Base-by-base conservation (phyloP, 1,284 basidiomycete genomes). In the Puccinia hordei region DNA sequence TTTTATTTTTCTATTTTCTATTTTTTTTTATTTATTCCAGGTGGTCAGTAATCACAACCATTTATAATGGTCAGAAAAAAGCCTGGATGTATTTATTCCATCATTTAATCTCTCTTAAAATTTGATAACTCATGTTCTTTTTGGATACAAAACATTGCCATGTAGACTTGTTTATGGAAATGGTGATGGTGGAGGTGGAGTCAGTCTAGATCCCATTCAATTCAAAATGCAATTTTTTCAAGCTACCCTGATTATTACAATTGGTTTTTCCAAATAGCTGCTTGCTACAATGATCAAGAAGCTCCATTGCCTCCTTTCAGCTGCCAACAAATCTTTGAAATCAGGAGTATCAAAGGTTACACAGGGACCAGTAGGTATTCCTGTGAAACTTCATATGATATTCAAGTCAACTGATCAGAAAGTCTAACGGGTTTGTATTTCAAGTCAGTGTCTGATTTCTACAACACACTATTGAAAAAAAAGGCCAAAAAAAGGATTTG, bases 1-100 rank as follows among this genome's bases (percentile, higher is more conserved):
- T n/a, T n/a, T n/a, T n/a, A n/a, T n/a, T n/a, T n/a, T n/a, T n/a
- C n/a, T n/a, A n/a, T n/a, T n/a, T n/a, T n/a, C n/a, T n/a, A n/a
- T n/a, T n/a, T 59, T 59, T 27, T 24, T 53, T 22, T 71, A 2
- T n/a, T n/a, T n/a, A n/a, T n/a, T 27, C 44, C 38, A 80, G 84
- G 94, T 92, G 3, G 84, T 93, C 68, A 89, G 89, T 10, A 93
- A 93, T 82, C 92, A 98, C 87, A 96, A 97, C 92, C 96, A 96
- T 83, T 87, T 95, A 24, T 94, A 96, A 86, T 80, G 71, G 71
- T 73, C 57, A 2, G 78, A 80, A 46, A 80, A 80, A 68, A 73
- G 57, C 35, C 51, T 80, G 78, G 73, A 35, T 55, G 78, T 73
- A 27, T 24, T 51, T 24, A 22, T 44, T 35, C 13, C 33, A n/a